These are phyloP conservation scores for Trametes maxima DNA, from an alignment of 768 basidiomycete species.

Conservation along the genomic window DNA sequence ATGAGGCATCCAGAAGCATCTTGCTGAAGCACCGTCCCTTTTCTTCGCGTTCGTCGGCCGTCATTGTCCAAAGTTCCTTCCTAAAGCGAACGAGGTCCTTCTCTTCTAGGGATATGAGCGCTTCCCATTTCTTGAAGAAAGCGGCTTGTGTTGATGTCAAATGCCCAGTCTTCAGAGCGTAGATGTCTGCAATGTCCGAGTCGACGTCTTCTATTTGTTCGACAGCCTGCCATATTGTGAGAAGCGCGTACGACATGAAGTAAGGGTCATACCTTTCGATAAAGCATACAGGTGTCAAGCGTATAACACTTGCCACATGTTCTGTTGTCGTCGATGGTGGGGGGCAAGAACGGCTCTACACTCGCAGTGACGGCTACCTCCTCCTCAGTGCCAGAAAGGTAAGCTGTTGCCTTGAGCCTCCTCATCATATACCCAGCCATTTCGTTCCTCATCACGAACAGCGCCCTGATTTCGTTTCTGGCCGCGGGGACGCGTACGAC, in stretches of 20 bases:
- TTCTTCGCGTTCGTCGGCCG: conserved; percentile 74
- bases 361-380: conserved; percentile 16
- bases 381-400: background rate
- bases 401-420: conserved; percentile 34
- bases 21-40: conserved; percentile 82
- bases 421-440: conserved; percentile 77
- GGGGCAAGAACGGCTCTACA: conserved; percentile 71
- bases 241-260: background rate
- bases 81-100: conserved; percentile 81
- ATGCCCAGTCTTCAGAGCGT: conserved; percentile 79
- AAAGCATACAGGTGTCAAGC: conserved; percentile 90
- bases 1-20: conserved; percentile 68
- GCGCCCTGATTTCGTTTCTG: conserved; percentile 80
- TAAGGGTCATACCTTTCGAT: conserved; percentile 64
- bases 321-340: conserved; percentile 81
- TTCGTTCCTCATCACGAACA: conserved; percentile 83
- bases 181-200: conserved; percentile 66
- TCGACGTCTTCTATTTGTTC: conserved; percentile 59
- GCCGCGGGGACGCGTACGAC: conserved; percentile 80
- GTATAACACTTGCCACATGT: conserved; percentile 82
- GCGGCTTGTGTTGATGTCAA: conserved; percentile 63
- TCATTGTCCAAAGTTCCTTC: conserved; percentile 93
- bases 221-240: conserved; percentile 51
- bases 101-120: conserved; percentile 82
- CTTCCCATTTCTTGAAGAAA: conserved; percentile 94